phyloP scores from a whole-genome alignment of 2,329 filamentous ascomycete species.

The Trichoderma lentiforme region DNA sequence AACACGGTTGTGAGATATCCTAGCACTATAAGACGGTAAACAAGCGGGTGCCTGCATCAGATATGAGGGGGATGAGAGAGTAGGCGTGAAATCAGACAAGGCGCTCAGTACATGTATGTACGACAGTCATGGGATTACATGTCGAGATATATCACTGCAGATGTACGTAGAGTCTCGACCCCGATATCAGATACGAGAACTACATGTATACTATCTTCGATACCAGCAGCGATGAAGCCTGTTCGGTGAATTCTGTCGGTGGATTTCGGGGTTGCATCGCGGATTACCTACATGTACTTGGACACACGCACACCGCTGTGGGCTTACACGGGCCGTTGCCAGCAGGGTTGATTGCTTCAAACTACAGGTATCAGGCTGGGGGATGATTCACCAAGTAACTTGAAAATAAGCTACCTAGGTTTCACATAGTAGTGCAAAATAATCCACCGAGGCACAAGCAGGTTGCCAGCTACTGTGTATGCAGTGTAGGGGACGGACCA shows the following conservation, averaged over 20 bases:
- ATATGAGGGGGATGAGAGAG: not conserved
- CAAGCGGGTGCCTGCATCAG: not conserved
- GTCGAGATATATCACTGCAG: not conserved
- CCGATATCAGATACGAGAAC: not conserved
- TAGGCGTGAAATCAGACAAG: not conserved
- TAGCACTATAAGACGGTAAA: not conserved
- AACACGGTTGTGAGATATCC: not conserved
- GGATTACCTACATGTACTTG: not conserved
- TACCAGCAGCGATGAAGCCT: not conserved
- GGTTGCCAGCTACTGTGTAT: not conserved
- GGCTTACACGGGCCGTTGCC: not conserved
- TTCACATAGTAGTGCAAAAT: not conserved
- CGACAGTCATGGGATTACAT: not conserved
- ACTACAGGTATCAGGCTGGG: not conserved
- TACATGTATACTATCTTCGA: not conserved
- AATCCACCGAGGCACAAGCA: not conserved
- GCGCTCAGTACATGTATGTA: not conserved
- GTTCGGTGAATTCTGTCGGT: slow-evolving; percentile 6
- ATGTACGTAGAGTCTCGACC: not conserved
- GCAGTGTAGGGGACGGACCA: not conserved
- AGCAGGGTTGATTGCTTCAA: not conserved
- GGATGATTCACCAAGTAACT: not conserved
- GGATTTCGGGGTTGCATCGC: not conserved
- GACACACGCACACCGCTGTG: not conserved
- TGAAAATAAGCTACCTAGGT: not conserved